A percentile compares a stretch with the other conserved stretches of the same genome.
phyloP scores from a whole-genome alignment of 179 eudicot genomes.

The Camellia oleifera region DNA sequence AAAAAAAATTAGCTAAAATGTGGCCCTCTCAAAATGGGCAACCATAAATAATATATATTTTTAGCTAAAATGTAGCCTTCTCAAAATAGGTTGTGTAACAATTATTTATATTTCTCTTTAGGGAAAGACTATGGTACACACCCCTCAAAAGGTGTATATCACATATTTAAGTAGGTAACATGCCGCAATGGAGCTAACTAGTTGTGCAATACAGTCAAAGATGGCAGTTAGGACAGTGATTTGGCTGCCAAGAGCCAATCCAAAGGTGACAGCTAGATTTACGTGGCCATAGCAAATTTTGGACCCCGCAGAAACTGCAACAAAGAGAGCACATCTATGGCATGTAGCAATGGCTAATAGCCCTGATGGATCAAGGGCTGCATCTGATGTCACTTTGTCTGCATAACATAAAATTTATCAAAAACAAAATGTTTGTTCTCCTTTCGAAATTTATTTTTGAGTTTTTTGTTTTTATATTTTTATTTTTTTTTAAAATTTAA shows the following conservation, averaged over 20 bases:
- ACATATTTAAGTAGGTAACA: conserved; percentile 51
- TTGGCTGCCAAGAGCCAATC: conserved; percentile 81
- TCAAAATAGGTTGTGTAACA: no score
- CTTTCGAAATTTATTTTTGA: no score
- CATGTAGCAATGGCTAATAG: conserved; percentile 64
- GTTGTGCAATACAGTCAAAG: conserved; percentile 78
- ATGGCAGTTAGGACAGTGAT: conserved; percentile 76
- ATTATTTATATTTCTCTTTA: no score
- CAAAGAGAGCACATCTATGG: conserved; percentile 73
- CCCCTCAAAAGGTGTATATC: no score
- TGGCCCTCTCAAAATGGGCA: no score
- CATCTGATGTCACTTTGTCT: conserved; percentile 68
- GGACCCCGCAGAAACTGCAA: conserved; percentile 67
- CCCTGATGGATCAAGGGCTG: conserved; percentile 69
- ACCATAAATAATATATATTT: no score
- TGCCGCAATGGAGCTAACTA: conserved; percentile 57
- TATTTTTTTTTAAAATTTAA: no score
- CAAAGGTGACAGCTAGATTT: conserved; percentile 83
- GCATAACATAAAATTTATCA: not conserved
- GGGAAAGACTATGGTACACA: no score
- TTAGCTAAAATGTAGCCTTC: no score
- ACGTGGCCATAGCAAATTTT: conserved; percentile 89
- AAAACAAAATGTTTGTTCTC: not conserved
- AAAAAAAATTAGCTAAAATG: no score
- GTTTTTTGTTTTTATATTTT: no score